These are phyloP conservation scores for Leccinum arenicola DNA, from an alignment of 768 basidiomycete genomes.

Conservation along the genomic window DNA sequence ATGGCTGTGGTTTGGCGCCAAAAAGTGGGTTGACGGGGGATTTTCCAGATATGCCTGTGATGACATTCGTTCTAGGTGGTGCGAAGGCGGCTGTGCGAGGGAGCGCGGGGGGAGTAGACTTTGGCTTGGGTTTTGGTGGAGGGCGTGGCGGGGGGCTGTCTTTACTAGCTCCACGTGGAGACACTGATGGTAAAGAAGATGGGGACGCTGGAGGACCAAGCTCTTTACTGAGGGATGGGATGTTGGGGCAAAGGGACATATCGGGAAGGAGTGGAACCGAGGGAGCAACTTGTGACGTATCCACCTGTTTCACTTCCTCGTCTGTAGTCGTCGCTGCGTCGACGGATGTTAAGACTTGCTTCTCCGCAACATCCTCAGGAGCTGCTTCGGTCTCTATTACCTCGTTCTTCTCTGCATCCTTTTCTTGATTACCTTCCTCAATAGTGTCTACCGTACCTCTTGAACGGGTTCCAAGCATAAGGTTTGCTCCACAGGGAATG, in stretches of 20 bases:
- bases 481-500: constrained; percentile 20
- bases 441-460: constrained; percentile 4
- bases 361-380: background rate
- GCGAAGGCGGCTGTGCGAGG: constrained; percentile 8
- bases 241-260: constrained; percentile 8
- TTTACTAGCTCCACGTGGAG: constrained; percentile 5
- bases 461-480: constrained; percentile 15
- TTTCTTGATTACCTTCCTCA: constrained; percentile 15
- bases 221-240: constrained; percentile 11
- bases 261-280: constrained; percentile 14
- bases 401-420: background rate
- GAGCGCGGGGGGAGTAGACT: constrained; percentile 10
- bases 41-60: constrained; percentile 22
- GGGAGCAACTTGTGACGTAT: background rate
- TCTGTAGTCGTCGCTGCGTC: background rate
- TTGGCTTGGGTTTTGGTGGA: constrained; percentile 22
- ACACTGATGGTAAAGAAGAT: constrained; percentile 3
- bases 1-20: constrained; percentile 22
- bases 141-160: constrained; percentile 23
- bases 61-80: constrained; percentile 19
- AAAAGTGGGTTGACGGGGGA: constrained; percentile 25
- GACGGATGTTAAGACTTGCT: background rate
- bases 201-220: constrained; percentile 4
- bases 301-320: background rate
- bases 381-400: background rate